These are phyloP conservation scores for Apiosordaria backusii DNA, from an alignment of 495 filamentous ascomycete species.

Conservation along the genomic window DNA sequence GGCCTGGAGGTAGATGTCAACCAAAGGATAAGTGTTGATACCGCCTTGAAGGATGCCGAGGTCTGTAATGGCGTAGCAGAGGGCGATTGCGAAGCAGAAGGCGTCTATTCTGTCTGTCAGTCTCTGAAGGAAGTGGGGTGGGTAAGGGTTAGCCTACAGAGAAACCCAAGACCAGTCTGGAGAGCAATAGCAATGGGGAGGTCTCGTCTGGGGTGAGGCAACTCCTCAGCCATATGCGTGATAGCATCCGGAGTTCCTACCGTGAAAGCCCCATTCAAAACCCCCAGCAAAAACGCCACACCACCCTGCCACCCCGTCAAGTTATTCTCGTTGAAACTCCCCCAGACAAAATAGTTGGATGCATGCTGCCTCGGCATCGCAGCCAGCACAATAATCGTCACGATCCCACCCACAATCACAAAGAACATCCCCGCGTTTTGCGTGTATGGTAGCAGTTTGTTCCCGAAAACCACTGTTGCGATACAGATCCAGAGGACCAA, in stretches of 20 bases:
- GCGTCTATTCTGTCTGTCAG: conserved; percentile 37
- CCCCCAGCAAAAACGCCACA: conserved; percentile 74
- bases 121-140: neutral
- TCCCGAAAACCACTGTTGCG: conserved; percentile 63
- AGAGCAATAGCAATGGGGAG: conserved; percentile 61
- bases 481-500: conserved; percentile 65
- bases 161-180: conserved; percentile 57
- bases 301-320: conserved; percentile 66
- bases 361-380: conserved; percentile 68
- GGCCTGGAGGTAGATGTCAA: conserved; percentile 75
- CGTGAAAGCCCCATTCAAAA: conserved; percentile 82
- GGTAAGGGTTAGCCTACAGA: conserved; percentile 39
- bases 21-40: conserved; percentile 64
- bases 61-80: conserved; percentile 69
- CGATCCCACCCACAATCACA: conserved; percentile 62
- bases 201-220: conserved; percentile 62
- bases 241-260: conserved; percentile 70
- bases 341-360: conserved; percentile 58
- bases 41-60: conserved; percentile 56
- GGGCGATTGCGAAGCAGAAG: conserved; percentile 69
- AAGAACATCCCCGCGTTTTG: conserved; percentile 66
- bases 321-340: conserved; percentile 55
- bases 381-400: conserved; percentile 70
- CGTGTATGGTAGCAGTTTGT: conserved; percentile 62
- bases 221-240: conserved; percentile 78